Evolutionary conservation across 495 filamentous ascomycete species (phyloP).

Genomic region (Trichocladium antarcticum): DNA sequence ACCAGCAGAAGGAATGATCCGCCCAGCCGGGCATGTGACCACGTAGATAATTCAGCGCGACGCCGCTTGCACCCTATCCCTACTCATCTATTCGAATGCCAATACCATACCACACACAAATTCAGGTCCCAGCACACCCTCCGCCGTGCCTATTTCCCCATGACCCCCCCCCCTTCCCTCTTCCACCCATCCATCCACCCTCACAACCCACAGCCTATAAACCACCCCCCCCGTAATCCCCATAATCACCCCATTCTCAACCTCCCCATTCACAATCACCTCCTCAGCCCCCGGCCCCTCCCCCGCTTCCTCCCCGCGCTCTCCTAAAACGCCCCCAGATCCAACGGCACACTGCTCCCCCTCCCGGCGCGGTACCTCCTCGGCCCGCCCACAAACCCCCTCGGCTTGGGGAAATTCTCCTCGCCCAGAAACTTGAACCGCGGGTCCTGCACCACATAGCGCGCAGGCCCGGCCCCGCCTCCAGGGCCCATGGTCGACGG

Average conservation of each 20-base stretch:
- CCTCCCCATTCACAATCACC: neutral
- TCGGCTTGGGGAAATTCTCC: conserved; percentile 69
- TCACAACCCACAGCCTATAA: too few relatives aligned
- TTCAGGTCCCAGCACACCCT: too few relatives aligned
- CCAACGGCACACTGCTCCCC: conserved; percentile 86
- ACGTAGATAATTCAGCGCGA: too few relatives aligned
- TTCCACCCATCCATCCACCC: neutral
- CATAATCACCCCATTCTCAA: too few relatives aligned
- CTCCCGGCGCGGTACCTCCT: conserved; percentile 82
- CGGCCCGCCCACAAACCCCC: conserved; percentile 57
- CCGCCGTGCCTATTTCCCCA: too few relatives aligned
- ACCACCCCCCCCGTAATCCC: too few relatives aligned
- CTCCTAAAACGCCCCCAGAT: conserved; percentile 46
- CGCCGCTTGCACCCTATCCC: too few relatives aligned
- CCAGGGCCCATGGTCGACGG: conserved; percentile 2
- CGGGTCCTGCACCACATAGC: conserved; percentile 58
- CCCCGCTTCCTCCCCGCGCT: neutral
- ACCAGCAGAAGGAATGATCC: too few relatives aligned
- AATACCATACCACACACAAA: too few relatives aligned
- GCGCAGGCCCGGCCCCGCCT: conserved; percentile 32
- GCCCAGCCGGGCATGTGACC: too few relatives aligned
- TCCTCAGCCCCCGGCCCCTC: neutral
- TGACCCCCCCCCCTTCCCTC: too few relatives aligned
- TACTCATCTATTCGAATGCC: too few relatives aligned
- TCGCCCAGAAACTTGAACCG: conserved; percentile 84